phyloP scores from a whole-genome alignment of 192 early-diverging fungal species.

The Coemansia sp. region DNA sequence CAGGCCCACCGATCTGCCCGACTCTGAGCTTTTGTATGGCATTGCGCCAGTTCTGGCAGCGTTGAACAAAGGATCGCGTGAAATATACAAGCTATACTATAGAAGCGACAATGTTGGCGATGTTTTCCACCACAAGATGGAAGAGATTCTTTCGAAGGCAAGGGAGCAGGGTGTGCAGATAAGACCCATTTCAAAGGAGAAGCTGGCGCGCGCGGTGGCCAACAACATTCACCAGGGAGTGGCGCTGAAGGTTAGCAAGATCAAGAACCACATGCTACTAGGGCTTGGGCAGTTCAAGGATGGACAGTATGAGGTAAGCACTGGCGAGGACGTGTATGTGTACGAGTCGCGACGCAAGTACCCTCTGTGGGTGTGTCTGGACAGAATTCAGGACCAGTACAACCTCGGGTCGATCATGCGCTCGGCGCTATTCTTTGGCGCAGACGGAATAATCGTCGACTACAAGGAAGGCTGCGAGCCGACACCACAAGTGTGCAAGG shows the following conservation, averaged over 20 bases:
- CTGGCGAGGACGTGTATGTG: not conserved
- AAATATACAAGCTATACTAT: conserved; percentile 17
- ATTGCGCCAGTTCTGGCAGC: conserved; percentile 25
- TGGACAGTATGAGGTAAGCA: conserved; percentile 18
- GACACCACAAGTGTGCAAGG: conserved; percentile 34
- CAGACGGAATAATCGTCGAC: conserved; percentile 29
- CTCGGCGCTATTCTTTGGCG: conserved; percentile 54
- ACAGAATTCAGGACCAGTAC: conserved; percentile 36
- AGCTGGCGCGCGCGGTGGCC: not conserved
- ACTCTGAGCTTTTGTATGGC: conserved; percentile 40
- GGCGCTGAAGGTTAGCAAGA: conserved; percentile 12
- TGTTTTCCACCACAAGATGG: conserved; percentile 5
- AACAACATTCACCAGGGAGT: conserved; percentile 36
- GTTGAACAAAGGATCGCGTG: conserved; percentile 25
- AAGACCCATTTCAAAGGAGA: not conserved
- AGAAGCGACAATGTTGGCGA: conserved; percentile 23
- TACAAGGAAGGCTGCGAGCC: conserved; percentile 11
- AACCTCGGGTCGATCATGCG: conserved; percentile 50
- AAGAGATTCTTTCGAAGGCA: conserved; percentile 12
- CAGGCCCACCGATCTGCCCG: conserved; percentile 2
- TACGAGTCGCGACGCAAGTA: conserved; percentile 24
- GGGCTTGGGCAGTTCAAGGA: conserved; percentile 11
- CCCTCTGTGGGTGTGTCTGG: conserved; percentile 38
- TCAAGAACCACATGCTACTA: not conserved
- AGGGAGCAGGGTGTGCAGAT: conserved; percentile 15